Base-by-base conservation (phyloP, 1,284 basidiomycete species). In the Ceratobasidium theobromae region DNA sequence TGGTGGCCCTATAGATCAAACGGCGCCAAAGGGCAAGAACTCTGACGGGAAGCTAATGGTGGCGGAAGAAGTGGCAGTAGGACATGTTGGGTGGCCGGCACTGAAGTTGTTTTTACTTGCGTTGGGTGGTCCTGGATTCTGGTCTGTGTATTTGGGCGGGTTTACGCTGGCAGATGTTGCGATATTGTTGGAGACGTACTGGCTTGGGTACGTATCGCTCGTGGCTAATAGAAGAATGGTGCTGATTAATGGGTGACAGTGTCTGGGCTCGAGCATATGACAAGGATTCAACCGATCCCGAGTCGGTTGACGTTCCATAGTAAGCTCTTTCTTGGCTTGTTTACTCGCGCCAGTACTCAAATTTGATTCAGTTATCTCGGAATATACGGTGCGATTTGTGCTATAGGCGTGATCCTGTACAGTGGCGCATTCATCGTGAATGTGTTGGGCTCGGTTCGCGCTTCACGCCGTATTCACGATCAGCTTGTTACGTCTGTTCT, bases 41-140 rank as follows among this genome's bases (percentile, higher is more conserved):
- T 33, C 66, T 8, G 68, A 68, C 30, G 70, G 67, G 9, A 71
- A 70, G 33, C 57, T 78, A 5, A 69, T 77, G 48, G 71, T 76
- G 58, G 75, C 72, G n/a, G 77, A 78, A 58, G 77, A 79, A 68
- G 76, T 77, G 70, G 72, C 73, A 11, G 74, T 77, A 58, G 77
- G 77, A 27, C 70, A 75, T 40, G 75, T 77, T 9, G 70, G 76
- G 66, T 67, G 74, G 43, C 30, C 48, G 2, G 45, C 53, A 14
- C 30, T 67, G 40, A 16, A 9, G 25, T 33, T 46, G 21, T 35
- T 38, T 21, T n/a, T 66, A 46, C 72, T 72, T 28, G 72, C 71
- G 11, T 75, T 78, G 32, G 77, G 77, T 25, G 76, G 77, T 3
- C 73, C 75, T 1, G 53, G 74, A 55, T 79, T 76, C 70, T 79